Evolutionary conservation across 2,329 filamentous ascomycete species (phyloP).

Genomic region (Ophiostoma sp.): DNA sequence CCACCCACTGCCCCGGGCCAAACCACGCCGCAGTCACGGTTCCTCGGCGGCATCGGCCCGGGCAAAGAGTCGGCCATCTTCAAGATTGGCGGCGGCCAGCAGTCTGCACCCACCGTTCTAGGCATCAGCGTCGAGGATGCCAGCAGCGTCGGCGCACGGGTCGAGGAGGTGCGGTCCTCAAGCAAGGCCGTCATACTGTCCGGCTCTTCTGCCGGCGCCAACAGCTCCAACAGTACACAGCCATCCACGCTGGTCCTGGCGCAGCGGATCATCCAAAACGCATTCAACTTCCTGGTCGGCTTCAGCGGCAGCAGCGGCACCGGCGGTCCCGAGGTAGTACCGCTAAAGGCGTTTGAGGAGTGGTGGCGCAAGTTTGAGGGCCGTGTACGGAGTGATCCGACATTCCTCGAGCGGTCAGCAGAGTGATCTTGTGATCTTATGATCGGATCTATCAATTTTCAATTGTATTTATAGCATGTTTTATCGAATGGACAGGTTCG

Average conservation of each 20-base stretch:
- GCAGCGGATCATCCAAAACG: constrained; percentile 91
- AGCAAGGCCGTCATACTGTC: constrained; percentile 31
- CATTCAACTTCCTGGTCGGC: constrained; percentile 90
- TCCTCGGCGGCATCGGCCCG: constrained; percentile 82
- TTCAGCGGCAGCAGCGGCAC: constrained; percentile 57
- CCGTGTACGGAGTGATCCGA: constrained; percentile 75
- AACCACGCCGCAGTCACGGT: constrained; percentile 41
- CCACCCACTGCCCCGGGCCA: constrained; percentile 35
- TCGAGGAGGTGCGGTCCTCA: constrained; percentile 51
- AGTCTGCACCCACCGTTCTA: constrained; percentile 46
- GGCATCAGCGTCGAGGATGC: constrained; percentile 78
- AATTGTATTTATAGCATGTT: background rate
- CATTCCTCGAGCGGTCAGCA: constrained; percentile 67
- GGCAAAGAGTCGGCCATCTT: constrained; percentile 92
- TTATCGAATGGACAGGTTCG: no score
- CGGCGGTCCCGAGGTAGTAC: constrained; percentile 70
- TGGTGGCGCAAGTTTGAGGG: constrained; percentile 98
- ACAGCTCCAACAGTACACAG: background rate
- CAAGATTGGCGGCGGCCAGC: constrained; percentile 50
- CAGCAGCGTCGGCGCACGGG: constrained; percentile 61
- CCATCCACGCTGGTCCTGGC: constrained; percentile 67
- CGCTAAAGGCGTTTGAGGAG: constrained; percentile 89
- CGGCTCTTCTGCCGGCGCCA: background rate
- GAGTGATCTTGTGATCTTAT: constrained; percentile 12
- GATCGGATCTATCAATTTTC: no score